These are phyloP conservation scores for Phytophthora palmivora DNA, from an alignment of 352 stramenopile species.

Conservation along the genomic window DNA sequence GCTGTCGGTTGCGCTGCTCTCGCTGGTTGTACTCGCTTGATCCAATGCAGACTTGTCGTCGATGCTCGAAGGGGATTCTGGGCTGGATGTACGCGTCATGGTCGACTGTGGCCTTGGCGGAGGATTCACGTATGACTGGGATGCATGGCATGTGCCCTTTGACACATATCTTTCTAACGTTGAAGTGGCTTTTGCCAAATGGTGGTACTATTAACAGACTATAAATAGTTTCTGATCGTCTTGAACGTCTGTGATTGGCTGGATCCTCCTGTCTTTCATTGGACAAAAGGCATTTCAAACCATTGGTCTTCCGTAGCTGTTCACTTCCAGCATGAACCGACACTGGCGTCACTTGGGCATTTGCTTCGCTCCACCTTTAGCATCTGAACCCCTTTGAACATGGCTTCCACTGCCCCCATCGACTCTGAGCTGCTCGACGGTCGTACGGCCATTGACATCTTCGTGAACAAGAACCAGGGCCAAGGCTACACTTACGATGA, in stretches of 20 bases:
- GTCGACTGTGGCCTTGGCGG: neutral
- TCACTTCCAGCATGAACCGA: conserved; percentile 29
- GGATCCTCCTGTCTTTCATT: conserved; percentile 30
- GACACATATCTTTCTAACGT: conserved; percentile 32
- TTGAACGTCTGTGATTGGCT: conserved; percentile 20
- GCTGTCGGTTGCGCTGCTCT: conserved; percentile 23
- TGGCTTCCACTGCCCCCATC: conserved; percentile 35
- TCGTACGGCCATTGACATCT: conserved; percentile 83
- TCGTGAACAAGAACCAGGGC: conserved; percentile 88
- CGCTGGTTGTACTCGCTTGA: conserved; percentile 24
- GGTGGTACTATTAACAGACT: neutral
- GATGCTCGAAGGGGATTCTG: neutral
- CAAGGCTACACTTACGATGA: conserved; percentile 86
- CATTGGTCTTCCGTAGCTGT: conserved; percentile 48
- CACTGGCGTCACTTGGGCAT: conserved; percentile 49
- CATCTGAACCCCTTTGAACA: conserved; percentile 3
- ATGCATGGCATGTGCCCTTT: conserved; percentile 13
- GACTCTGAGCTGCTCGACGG: conserved; percentile 75
- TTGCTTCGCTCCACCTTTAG: conserved; percentile 22
- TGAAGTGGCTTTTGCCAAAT: conserved; percentile 20
- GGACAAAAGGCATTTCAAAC: conserved; percentile 48
- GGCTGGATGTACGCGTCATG: conserved; percentile 16
- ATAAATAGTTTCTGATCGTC: neutral
- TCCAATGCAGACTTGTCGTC: conserved; percentile 25
- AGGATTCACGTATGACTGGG: conserved; percentile 15